phyloP scores from a whole-genome alignment of 345 rosid genomes.

The Brassica nigra region DNA sequence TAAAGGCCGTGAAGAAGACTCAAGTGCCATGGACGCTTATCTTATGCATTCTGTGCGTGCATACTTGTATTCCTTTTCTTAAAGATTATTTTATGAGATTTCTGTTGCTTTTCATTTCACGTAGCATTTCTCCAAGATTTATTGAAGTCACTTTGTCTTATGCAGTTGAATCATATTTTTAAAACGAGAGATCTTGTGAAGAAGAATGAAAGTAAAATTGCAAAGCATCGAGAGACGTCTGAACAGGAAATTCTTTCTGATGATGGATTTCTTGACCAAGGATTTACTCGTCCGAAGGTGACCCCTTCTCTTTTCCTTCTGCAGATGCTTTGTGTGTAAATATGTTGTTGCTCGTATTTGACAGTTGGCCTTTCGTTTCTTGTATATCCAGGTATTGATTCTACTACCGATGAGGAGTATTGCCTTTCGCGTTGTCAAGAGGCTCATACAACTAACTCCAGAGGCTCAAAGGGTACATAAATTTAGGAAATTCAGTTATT shows the following conservation, averaged over 20 bases:
- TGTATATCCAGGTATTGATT: slow-evolving; percentile 64
- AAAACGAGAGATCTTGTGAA: slow-evolving; percentile 71
- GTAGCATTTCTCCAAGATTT: slow-evolving; percentile 18
- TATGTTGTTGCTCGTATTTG: slow-evolving; percentile 11
- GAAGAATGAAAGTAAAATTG: slow-evolving; percentile 72
- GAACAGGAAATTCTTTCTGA: slow-evolving; percentile 54
- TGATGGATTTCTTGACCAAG: slow-evolving; percentile 76
- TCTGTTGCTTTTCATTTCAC: slow-evolving; percentile 9
- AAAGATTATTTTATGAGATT: slow-evolving; percentile 4
- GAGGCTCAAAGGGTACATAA: slow-evolving; percentile 63
- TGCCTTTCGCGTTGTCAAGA: slow-evolving; percentile 68
- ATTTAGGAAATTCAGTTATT: background rate
- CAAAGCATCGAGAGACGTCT: slow-evolving; percentile 53
- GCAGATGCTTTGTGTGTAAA: slow-evolving; percentile 1
- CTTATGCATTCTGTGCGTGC: slow-evolving; percentile 84
- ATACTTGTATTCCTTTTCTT: slow-evolving; percentile 22
- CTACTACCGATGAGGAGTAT: slow-evolving; percentile 73
- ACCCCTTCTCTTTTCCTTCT: slow-evolving; percentile 15
- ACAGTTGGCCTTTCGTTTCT: slow-evolving; percentile 17
- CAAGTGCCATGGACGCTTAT: slow-evolving; percentile 71
- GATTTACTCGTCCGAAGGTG: slow-evolving; percentile 99
- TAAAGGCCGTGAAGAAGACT: slow-evolving; percentile 79
- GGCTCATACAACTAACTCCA: slow-evolving; percentile 79
- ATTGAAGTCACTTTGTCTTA: slow-evolving; percentile 33
- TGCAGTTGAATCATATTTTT: slow-evolving; percentile 92